Conservation (phyloP, 306 rosid species). For the Urtica urens region DNA sequence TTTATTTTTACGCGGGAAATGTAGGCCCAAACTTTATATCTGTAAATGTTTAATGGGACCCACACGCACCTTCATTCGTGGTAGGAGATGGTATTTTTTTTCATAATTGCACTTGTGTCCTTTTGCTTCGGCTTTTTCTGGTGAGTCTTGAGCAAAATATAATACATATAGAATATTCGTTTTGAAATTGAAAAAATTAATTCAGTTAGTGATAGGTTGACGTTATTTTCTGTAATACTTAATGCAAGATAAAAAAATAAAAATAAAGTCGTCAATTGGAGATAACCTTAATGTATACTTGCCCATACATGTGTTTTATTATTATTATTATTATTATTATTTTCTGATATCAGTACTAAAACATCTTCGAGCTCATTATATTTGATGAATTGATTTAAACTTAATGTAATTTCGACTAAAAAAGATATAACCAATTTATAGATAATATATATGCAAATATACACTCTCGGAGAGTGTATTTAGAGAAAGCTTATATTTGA, state of each 20-base stretch:
- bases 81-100: constrained; percentile 4
- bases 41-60: constrained; percentile 7
- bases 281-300: no score
- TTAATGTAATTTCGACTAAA: no score
- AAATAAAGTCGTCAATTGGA: neutral
- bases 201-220: neutral
- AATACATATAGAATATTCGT: neutral
- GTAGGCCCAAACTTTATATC: constrained; percentile 23
- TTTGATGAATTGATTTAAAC: no score
- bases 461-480: no score
- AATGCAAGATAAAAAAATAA: neutral
- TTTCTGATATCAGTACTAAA: no score
- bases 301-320: no score
- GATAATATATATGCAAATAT: no score
- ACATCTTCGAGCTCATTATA: no score
- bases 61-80: constrained; percentile 3
- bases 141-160: neutral
- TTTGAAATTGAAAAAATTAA: neutral
- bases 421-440: no score
- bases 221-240: neutral
- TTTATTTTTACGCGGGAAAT: constrained; percentile 34
- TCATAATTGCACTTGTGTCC: constrained; percentile 2
- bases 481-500: no score
- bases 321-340: no score
- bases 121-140: neutral